phyloP scores from a whole-genome alignment of 73 alveolate genomes.

The Tetrahymena borealis region DNA sequence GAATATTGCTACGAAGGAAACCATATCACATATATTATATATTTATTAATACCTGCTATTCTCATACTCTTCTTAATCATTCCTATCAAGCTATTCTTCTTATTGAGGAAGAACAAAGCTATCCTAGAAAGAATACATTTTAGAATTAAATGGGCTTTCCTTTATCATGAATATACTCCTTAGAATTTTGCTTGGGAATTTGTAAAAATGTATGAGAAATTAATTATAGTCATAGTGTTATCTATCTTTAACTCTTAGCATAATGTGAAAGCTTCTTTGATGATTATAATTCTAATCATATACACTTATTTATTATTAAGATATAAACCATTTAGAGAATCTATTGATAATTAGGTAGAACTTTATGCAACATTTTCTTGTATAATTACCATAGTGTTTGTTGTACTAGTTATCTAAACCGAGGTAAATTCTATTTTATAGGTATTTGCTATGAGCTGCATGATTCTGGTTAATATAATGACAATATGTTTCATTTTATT shows the following conservation, averaged over 20 bases:
- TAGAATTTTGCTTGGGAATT: background rate
- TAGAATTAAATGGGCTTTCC: background rate
- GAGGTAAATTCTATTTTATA: background rate
- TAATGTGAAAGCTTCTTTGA: background rate
- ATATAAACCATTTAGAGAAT: background rate
- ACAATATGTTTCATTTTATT: background rate
- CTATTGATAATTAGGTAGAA: background rate
- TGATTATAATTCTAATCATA: background rate
- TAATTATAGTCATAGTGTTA: background rate
- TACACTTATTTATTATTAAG: background rate
- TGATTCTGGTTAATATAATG: background rate
- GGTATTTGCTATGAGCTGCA: background rate
- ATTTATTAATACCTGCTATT: background rate
- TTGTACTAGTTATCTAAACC: background rate
- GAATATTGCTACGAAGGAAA: background rate
- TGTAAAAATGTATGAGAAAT: background rate
- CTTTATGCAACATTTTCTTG: background rate
- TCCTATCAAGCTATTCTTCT: background rate
- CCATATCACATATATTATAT: background rate
- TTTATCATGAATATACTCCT: background rate
- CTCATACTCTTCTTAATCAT: background rate
- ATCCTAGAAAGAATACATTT: background rate
- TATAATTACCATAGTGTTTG: background rate
- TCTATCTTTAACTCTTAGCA: background rate
- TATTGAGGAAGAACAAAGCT: background rate